Conservation (phyloP, 495 filamentous ascomycete genomes). For the Arthonia radiata region DNA sequence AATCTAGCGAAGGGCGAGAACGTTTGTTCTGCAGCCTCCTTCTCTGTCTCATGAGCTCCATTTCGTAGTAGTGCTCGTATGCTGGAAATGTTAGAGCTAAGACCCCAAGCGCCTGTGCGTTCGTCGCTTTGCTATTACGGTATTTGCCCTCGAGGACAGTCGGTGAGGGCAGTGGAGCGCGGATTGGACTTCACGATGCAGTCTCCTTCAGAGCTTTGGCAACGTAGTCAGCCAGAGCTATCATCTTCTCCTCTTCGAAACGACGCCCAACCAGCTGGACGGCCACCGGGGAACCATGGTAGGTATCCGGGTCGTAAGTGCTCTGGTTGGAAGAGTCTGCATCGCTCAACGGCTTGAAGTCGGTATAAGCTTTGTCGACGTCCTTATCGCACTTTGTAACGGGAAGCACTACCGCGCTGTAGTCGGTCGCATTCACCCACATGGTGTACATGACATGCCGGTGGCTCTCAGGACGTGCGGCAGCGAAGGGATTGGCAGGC, state of each 20-base stretch:
- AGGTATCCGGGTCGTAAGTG: slow-evolving; percentile 25
- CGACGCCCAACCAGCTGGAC: slow-evolving; percentile 26
- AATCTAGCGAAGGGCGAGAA: no score
- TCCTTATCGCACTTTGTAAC: slow-evolving; percentile 29
- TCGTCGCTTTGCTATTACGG: no score
- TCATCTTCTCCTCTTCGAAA: slow-evolving; percentile 20
- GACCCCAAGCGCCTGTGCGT: no score
- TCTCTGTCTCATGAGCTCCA: no score
- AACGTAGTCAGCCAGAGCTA: neutral
- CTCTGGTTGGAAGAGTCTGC: slow-evolving; percentile 19
- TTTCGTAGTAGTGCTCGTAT: no score
- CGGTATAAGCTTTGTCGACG: slow-evolving; percentile 20
- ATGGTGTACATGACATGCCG: slow-evolving; percentile 24
- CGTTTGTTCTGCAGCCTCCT: no score
- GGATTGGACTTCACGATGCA: no score
- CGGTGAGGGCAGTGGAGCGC: no score
- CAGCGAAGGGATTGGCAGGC: slow-evolving; percentile 19
- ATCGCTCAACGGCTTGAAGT: slow-evolving; percentile 16
- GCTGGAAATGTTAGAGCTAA: no score
- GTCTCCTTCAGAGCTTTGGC: neutral
- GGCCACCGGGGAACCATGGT: slow-evolving; percentile 28
- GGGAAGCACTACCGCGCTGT: slow-evolving; percentile 29
- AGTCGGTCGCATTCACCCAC: slow-evolving; percentile 32
- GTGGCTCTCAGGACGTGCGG: slow-evolving; percentile 24
- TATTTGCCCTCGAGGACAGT: no score